phyloP scores from a whole-genome alignment of 1,284 basidiomycete species.

The Trichosporon sp. region DNA sequence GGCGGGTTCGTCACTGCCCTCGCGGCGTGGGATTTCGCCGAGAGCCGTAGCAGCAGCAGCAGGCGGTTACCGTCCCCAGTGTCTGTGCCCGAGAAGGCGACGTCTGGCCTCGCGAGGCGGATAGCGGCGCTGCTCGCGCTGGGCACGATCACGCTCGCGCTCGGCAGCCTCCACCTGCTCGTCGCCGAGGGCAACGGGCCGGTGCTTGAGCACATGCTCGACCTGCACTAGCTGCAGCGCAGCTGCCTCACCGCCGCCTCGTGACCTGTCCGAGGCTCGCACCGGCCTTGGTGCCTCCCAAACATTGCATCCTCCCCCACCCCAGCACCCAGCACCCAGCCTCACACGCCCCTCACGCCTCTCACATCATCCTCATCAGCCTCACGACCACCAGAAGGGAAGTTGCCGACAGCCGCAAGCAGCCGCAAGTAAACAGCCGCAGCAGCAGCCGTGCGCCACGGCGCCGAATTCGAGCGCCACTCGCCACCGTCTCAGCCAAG shows the following conservation, averaged over 20 bases:
- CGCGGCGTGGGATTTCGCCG: neutral
- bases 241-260: neutral
- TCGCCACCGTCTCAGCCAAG: no score
- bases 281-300: neutral
- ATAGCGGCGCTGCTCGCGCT: neutral
- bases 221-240: neutral
- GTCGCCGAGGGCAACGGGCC: neutral
- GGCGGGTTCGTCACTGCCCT: neutral
- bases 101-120: neutral
- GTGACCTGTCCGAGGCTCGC: neutral
- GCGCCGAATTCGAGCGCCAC: neutral
- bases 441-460: neutral
- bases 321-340: neutral
- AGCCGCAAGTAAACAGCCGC: neutral
- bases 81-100: neutral
- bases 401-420: no score
- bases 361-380: neutral
- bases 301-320: neutral
- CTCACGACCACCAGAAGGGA: neutral
- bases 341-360: neutral
- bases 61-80: neutral
- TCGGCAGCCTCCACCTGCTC: neutral
- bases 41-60: neutral
- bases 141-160: neutral
- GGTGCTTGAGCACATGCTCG: neutral